Base-by-base conservation (phyloP, 306 rosid species). In the Acacia crassicarpa region DNA sequence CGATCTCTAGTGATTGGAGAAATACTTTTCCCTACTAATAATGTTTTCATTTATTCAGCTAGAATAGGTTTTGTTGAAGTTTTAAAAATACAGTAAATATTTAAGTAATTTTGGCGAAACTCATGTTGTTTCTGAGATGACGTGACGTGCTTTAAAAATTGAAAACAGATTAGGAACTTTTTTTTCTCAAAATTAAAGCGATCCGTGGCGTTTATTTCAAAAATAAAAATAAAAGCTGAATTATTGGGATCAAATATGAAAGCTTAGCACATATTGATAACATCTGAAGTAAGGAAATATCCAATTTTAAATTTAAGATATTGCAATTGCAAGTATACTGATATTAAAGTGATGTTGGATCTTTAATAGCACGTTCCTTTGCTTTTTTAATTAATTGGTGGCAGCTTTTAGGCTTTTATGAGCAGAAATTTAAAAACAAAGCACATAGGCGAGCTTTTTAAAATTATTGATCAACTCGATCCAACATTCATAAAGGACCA, bases 401-500 rank as follows among this genome's bases (percentile, higher is more conserved):
- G 83, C 89, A 86, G 85, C 89, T 88, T 85, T 88, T 84, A 3
- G 86, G 78, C 53, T 46, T 46, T 46, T 46, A 46, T 46, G 20
- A 74, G 81, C 79, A 67, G 77, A 30, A 71, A 61, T 74, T 78
- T 78, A 74, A 71, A 78, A 76, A 81, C 68, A 65, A 77, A 59
- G 43, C 17, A 74, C n/a, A 53, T 33, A 65, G 69, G 82, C 16
- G 22, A 35, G 85, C 54, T 67, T 82, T 23, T 77, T 81, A 41
- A 78, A 80, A 33, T 73, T 58, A 32, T 77, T 72, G 53, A 87
- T 76, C 45, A 67, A 71, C 27, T 35, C 9, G 70, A 30, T 65
- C 68, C 85, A 71, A 89, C 84, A 88, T 84, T 82, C 80, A 86
- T 74, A 84, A 86, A 66, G 80, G 48, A 25, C 79, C 75, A 82